Evolutionary conservation across 2,329 filamentous ascomycete species (phyloP), one percentile per base, ranked within the genome.

Genomic region (Fusarium acutatum): DNA sequence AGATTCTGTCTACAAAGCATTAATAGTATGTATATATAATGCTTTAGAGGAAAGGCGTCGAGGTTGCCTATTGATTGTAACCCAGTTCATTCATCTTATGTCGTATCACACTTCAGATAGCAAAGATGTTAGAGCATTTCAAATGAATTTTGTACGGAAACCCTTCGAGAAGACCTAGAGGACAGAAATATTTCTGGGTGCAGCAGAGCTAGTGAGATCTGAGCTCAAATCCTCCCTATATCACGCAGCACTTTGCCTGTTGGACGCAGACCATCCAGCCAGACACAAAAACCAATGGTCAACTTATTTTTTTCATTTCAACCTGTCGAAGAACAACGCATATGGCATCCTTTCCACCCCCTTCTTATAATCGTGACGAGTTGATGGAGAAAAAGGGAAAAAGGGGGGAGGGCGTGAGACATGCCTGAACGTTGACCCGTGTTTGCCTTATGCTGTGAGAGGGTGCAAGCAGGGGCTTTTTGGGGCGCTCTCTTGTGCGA

Each of bases 321-420:
- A 73, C 69, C 73, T 78, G 78, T 79, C 77, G 79, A 80, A 80
- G 56, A 80, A 79, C 78, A 78, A 79, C 77, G 75, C 65, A 76
- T 73, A 75, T 75, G 63, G 43, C 60, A 65, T 73, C 54, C 54
- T 53, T 32, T 47, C 49, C 63, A 18, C 64, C 73, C 70, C 70
- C 61, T 68, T 68, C 58, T 64, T 69, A 54, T 59, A 69, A 70
- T 65, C 71, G 35, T 56, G 41, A 52, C 70, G 62, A 60, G 50
- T 30, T 38, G 34, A n/a, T 47, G 34, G 41, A 34, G 57, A 40
- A 64, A 59, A 47, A 52, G 44, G 50, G 22, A n/a, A n/a, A 61
- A 64, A 65, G 54, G 40, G 57, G 64, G 61, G 49, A 35, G 44
- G 72, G 47, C 35, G 56, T 73, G 62, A 61, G 67, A 72, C 75